Evolutionary conservation across 116 monocot species (phyloP).

Genomic region (Phalaenopsis hybrid): DNA sequence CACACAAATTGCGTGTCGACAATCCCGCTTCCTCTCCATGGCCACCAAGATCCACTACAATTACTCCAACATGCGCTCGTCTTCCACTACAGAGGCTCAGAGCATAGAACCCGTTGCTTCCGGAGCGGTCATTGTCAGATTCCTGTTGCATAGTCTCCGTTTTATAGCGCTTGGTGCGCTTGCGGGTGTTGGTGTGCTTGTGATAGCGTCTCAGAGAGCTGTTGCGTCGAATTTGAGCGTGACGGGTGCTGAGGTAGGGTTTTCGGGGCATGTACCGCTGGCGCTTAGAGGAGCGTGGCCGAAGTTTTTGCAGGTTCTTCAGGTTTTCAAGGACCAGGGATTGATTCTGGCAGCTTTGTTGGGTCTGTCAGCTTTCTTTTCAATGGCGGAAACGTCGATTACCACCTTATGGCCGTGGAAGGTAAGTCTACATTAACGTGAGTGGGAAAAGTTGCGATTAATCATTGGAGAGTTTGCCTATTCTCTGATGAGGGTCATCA

Average conservation of each 20-base stretch:
- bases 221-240: slow-evolving; percentile 25
- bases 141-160: background rate
- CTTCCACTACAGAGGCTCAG: background rate
- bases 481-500: background rate
- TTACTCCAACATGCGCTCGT: background rate
- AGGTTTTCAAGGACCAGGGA: slow-evolving; percentile 65
- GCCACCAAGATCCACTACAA: background rate
- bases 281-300: slow-evolving; percentile 28
- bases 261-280: slow-evolving; percentile 3
- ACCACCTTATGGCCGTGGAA: slow-evolving; percentile 97
- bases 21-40: background rate
- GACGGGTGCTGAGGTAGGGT: slow-evolving; percentile 4
- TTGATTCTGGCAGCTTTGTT: slow-evolving; percentile 58
- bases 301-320: slow-evolving; percentile 50
- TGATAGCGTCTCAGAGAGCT: slow-evolving; percentile 22
- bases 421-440: slow-evolving; percentile 25
- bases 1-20: background rate
- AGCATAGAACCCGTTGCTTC: background rate
- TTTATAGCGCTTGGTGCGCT: slow-evolving; percentile 14
- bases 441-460: background rate
- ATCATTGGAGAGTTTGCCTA: background rate
- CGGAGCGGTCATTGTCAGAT: background rate
- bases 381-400: slow-evolving; percentile 86
- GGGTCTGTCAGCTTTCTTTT: slow-evolving; percentile 88
- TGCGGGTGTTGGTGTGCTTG: slow-evolving; percentile 28